phyloP scores from a whole-genome alignment of 176 grass and related monocot species.

The Juncus inflexus region DNA sequence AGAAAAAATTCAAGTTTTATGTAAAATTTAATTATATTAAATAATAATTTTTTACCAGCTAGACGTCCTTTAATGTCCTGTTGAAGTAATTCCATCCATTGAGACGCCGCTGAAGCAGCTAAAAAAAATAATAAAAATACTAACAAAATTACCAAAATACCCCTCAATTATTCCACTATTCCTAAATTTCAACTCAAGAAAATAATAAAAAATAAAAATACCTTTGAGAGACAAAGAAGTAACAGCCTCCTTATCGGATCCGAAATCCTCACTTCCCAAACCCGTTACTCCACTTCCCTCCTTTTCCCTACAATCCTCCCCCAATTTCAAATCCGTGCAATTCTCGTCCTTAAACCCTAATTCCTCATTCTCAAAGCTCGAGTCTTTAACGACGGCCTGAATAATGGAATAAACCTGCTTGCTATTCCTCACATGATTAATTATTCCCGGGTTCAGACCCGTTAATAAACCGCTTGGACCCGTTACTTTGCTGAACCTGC shows the following conservation, averaged over 20 bases:
- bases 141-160: slow-evolving; percentile 54
- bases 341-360: slow-evolving; percentile 13
- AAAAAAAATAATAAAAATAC: slow-evolving; percentile 17
- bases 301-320: slow-evolving; percentile 45
- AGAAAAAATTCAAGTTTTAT: neutral
- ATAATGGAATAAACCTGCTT: slow-evolving; percentile 98
- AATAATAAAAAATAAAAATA: slow-evolving; percentile 22
- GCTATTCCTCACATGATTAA: slow-evolving; percentile 98
- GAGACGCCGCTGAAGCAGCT: slow-evolving; percentile 83
- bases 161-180: slow-evolving; percentile 1
- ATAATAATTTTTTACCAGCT: slow-evolving; percentile 50
- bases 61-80: slow-evolving; percentile 92
- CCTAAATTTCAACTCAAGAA: neutral
- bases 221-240: slow-evolving; percentile 73
- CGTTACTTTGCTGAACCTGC: slow-evolving; percentile 60
- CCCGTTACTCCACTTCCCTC: slow-evolving; percentile 24
- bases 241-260: slow-evolving; percentile 52
- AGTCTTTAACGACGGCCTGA: slow-evolving; percentile 65
- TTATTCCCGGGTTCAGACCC: slow-evolving; percentile 93
- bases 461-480: slow-evolving; percentile 92
- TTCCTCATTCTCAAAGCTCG: slow-evolving; percentile 11
- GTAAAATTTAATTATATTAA: no score
- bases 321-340: slow-evolving; percentile 42
- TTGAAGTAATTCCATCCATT: slow-evolving; percentile 89
- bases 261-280: slow-evolving; percentile 36